These are phyloP conservation scores for Camelina laxa DNA, from an alignment of 345 rosid species.

Conservation along the genomic window DNA sequence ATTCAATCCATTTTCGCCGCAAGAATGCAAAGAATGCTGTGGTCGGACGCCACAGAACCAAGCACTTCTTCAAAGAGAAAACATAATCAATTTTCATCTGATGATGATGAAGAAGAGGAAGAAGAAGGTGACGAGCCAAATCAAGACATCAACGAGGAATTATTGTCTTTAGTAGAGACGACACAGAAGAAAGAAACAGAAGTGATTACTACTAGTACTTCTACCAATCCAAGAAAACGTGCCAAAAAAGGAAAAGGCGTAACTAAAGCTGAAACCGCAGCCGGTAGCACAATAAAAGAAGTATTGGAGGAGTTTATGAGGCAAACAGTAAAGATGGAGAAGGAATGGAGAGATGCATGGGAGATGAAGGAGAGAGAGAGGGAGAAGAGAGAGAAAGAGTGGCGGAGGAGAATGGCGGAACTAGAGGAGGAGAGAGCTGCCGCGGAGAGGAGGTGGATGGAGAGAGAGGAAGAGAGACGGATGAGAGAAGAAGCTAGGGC, in stretches of 20 bases:
- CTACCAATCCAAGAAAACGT: conserved; percentile 39
- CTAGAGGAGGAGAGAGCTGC: conserved; percentile 85
- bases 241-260: conserved; percentile 63
- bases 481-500: conserved; percentile 92
- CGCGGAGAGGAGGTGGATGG: conserved; percentile 88
- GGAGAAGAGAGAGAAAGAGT: conserved; percentile 78
- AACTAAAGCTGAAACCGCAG: conserved; percentile 10
- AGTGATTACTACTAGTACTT: conserved; percentile 24
- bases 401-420: conserved; percentile 85
- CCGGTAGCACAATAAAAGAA: conserved; percentile 50
- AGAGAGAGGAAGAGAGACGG: conserved; percentile 89
- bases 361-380: conserved; percentile 82
- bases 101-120: conserved; percentile 71
- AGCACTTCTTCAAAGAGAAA: conserved; percentile 68
- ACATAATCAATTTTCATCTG: conserved; percentile 60
- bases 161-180: conserved; percentile 41
- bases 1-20: conserved; percentile 66
- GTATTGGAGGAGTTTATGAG: conserved; percentile 78
- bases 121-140: conserved; percentile 37
- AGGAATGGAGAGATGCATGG: conserved; percentile 83
- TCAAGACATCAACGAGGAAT: conserved; percentile 41
- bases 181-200: conserved; percentile 40
- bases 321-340: conserved; percentile 79
- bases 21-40: conserved; percentile 78
- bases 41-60: conserved; percentile 79